These are phyloP conservation scores for Pseudocohnilembus persalinus DNA, from an alignment of 169 alveolate species.

Conservation along the genomic window DNA sequence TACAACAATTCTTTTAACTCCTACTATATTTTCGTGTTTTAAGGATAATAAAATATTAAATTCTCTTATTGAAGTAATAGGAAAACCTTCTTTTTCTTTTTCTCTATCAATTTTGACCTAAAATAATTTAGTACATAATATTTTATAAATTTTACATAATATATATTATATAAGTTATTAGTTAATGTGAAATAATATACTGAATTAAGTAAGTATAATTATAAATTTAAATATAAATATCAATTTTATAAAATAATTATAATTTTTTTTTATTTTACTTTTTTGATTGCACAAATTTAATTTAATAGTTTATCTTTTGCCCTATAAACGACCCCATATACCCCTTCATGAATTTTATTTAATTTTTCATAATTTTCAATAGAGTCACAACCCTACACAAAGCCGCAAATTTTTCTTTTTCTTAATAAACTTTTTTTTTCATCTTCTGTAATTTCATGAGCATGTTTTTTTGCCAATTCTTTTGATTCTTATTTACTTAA, in stretches of 20 bases:
- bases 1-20: constrained; percentile 63
- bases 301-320: constrained; percentile 69
- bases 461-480: constrained; percentile 9
- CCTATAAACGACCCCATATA: constrained; percentile 83
- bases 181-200: no score
- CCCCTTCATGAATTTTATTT: constrained; percentile 82
- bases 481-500: no score
- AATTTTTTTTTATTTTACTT: no score
- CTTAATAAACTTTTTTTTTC: constrained; percentile 29
- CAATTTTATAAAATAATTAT: no score
- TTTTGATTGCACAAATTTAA: constrained; percentile 75
- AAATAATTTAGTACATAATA: no score
- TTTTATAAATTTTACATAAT: no score
- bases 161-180: no score
- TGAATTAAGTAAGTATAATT: no score
- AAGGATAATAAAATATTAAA: constrained; percentile 55
- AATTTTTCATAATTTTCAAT: constrained; percentile 67
- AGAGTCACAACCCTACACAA: constrained; percentile 48
- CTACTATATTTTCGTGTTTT: constrained; percentile 63
- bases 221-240: no score
- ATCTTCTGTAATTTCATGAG: constrained; percentile 23
- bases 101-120: constrained; percentile 62
- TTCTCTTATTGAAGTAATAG: constrained; percentile 82
- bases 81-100: constrained; percentile 77
- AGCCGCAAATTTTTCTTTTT: constrained; percentile 45